Evolutionary conservation across 1,139 yeast species (phyloP).

Genomic region (Trichomonascaceae sp.): DNA sequence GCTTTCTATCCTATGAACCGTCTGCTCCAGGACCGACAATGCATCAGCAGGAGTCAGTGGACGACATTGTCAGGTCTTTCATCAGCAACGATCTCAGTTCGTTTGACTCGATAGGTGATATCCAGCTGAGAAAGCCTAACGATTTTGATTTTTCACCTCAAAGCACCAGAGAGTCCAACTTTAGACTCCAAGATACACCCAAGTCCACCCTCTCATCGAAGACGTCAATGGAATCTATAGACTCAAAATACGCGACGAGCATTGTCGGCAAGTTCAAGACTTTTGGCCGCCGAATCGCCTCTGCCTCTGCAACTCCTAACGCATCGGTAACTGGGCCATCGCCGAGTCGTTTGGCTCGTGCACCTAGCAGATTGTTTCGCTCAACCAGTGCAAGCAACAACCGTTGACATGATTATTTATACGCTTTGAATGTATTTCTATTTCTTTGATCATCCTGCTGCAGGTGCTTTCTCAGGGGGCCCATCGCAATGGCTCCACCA

Average conservation of each 20-base stretch:
- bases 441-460: neutral
- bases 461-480: constrained; percentile 1
- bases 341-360: constrained; percentile 3
- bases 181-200: constrained; percentile 2
- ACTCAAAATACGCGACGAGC: constrained; percentile 1
- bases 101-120: constrained; percentile 14
- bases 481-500: neutral
- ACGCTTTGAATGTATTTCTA: constrained; percentile 2
- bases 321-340: constrained; percentile 2
- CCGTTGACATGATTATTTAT: constrained; percentile 1
- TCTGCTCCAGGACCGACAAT: too few species aligned
- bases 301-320: constrained; percentile 4
- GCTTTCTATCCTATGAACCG: too few species aligned
- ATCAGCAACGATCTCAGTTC: constrained; percentile 14
- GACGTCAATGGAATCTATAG: constrained; percentile 4
- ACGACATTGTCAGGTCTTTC: constrained; percentile 14
- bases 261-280: constrained; percentile 6
- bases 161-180: constrained; percentile 1
- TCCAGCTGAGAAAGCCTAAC: constrained; percentile 4
- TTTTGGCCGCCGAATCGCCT: constrained; percentile 9
- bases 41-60: constrained; percentile 9
- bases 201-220: constrained; percentile 2
- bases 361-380: constrained; percentile 2
- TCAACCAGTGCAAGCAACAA: constrained; percentile 2
- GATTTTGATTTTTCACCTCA: constrained; percentile 1